Evolutionary conservation across 2,329 filamentous ascomycete species (phyloP).

Genomic region (Pezizomycotina sp.): DNA sequence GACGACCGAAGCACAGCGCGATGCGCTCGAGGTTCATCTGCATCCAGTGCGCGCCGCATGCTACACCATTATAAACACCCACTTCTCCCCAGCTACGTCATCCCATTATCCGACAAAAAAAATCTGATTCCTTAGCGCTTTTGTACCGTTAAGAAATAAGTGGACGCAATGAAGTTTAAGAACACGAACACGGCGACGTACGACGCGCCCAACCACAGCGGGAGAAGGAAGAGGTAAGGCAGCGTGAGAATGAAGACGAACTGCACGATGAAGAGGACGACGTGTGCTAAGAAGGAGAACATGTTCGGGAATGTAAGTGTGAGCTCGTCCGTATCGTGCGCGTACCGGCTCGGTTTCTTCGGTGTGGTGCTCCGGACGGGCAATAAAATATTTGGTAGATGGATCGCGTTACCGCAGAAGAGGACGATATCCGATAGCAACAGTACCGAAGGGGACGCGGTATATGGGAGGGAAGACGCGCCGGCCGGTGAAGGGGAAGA

Average conservation of each 20-base stretch:
- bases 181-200: too few species aligned
- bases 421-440: constrained; percentile 31
- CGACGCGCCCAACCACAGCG: constrained; percentile 39
- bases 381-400: constrained; percentile 43
- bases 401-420: constrained; percentile 27
- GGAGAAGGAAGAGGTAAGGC: constrained; percentile 35
- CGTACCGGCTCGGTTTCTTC: constrained; percentile 45
- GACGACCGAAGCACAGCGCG: constrained; percentile 54
- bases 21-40: constrained; percentile 55
- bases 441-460: constrained; percentile 29
- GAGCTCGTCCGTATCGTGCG: constrained; percentile 34
- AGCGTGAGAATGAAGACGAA: constrained; percentile 39
- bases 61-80: constrained; percentile 71
- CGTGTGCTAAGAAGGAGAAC: constrained; percentile 28
- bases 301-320: background rate
- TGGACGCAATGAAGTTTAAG: too few species aligned
- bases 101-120: constrained; percentile 36
- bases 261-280: constrained; percentile 27
- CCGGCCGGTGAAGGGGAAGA: too few species aligned
- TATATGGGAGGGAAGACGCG: too few species aligned
- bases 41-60: constrained; percentile 47
- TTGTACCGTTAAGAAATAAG: too few species aligned
- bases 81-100: constrained; percentile 45
- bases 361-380: constrained; percentile 40
- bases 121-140: constrained; percentile 37